phyloP scores from a whole-genome alignment of 2,329 filamentous ascomycete genomes.

The Scolecobasidium constrictum region DNA sequence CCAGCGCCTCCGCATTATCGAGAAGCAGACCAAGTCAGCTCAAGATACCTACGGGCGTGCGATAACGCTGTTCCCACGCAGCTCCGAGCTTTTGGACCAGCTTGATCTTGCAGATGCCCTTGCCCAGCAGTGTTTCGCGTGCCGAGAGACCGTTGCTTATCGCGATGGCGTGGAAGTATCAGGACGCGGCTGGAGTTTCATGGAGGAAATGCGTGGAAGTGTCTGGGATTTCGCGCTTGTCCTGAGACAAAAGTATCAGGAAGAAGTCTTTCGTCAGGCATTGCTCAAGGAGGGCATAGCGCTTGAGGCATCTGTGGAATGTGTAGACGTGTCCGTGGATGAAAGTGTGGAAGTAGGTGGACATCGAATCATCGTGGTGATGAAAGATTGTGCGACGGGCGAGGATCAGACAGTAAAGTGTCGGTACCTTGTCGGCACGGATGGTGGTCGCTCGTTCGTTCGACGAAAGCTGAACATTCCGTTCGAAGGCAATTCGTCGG shows the following conservation, averaged over 20 bases:
- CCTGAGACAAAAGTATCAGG: constrained; percentile 44
- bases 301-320: constrained; percentile 25
- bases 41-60: constrained; percentile 44
- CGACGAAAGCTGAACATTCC: constrained; percentile 34
- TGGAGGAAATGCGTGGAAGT: constrained; percentile 41
- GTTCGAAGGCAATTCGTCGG: constrained; percentile 38
- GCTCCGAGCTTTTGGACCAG: constrained; percentile 42
- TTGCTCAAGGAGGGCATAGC: constrained; percentile 25
- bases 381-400: constrained; percentile 20
- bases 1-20: constrained; percentile 35
- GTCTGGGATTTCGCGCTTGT: constrained; percentile 43
- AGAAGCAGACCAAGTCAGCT: constrained; percentile 36
- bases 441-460: constrained; percentile 41
- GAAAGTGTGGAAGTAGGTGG: constrained; percentile 16
- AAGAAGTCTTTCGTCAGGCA: constrained; percentile 39
- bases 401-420: constrained; percentile 23
- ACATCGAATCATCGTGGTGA: constrained; percentile 19
- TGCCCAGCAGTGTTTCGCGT: constrained; percentile 42
- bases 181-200: constrained; percentile 40
- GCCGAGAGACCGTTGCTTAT: constrained; percentile 39
- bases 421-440: constrained; percentile 40
- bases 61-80: constrained; percentile 42
- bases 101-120: constrained; percentile 39
- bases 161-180: constrained; percentile 32
- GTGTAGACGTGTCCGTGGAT: constrained; percentile 28